phyloP scores from a whole-genome alignment of 2,329 filamentous ascomycete genomes.

The Cryphonectria naterciae region DNA sequence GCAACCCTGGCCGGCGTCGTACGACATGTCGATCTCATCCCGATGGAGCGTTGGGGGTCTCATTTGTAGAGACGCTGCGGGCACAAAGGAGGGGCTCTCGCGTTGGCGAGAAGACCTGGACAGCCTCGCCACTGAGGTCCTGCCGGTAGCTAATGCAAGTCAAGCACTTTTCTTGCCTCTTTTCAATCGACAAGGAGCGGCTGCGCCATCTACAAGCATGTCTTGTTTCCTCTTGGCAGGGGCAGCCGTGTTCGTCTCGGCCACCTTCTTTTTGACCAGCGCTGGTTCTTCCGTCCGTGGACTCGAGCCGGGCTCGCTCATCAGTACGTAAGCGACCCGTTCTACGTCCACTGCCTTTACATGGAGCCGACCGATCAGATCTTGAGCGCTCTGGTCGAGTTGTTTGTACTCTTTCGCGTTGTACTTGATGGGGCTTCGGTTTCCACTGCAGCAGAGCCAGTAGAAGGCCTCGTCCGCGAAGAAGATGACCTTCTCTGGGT shows the following conservation, averaged over 20 bases:
- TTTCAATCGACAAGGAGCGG: conserved; percentile 24
- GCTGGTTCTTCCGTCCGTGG: conserved; percentile 3
- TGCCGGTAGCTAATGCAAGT: neutral
- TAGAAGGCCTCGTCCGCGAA: conserved; percentile 81
- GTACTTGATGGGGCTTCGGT: conserved; percentile 66
- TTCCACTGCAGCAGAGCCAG: conserved; percentile 66
- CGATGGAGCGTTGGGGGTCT: neutral
- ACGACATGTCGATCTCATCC: neutral
- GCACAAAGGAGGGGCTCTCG: neutral
- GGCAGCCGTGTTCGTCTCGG: neutral
- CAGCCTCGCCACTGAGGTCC: neutral
- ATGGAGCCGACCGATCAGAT: conserved; percentile 52
- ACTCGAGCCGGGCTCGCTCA: conserved; percentile 44
- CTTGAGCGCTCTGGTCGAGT: conserved; percentile 51
- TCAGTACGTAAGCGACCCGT: conserved; percentile 71
- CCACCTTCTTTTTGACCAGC: conserved; percentile 14
- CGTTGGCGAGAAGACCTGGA: neutral
- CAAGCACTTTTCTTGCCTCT: conserved; percentile 16
- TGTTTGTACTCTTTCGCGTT: conserved; percentile 67
- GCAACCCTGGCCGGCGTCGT: neutral
- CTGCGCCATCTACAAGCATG: conserved; percentile 10
- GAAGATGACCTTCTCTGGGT: conserved; percentile 66
- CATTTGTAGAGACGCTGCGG: neutral
- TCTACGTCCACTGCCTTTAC: conserved; percentile 67
- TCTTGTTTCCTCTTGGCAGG: conserved; percentile 24